phyloP scores from a whole-genome alignment of 164 flowering plant species.

The Dillenia turbinata region DNA sequence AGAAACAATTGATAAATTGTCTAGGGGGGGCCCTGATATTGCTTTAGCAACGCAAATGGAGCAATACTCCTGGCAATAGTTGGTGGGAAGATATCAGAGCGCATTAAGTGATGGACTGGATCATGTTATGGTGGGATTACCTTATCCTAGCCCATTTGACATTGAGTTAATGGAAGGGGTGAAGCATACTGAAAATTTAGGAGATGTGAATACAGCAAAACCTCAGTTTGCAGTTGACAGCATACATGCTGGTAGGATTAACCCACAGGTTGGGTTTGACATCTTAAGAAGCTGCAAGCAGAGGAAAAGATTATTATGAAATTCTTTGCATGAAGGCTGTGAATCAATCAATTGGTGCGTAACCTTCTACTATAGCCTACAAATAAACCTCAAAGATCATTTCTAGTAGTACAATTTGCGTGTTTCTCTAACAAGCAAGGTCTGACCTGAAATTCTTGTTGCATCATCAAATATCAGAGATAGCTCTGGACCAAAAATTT shows the following conservation, averaged over 20 bases:
- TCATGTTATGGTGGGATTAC: slow-evolving; percentile 94
- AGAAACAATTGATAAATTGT: slow-evolving; percentile 44
- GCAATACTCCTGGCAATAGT: slow-evolving; percentile 90
- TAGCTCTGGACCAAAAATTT: too few relatives aligned
- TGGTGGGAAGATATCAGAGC: slow-evolving; percentile 97
- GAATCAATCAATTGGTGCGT: slow-evolving; percentile 91
- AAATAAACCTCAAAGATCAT: too few relatives aligned
- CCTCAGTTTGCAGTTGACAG: slow-evolving; percentile 8
- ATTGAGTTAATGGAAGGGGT: slow-evolving; percentile 82
- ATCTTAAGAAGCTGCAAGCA: slow-evolving; percentile 72
- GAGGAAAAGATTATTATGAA: slow-evolving; percentile 94
- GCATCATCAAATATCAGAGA: too few relatives aligned
- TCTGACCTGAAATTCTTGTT: too few relatives aligned
- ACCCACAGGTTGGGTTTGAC: slow-evolving; percentile 53
- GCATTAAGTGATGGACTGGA: slow-evolving; percentile 97
- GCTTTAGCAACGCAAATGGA: slow-evolving; percentile 37
- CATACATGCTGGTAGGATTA: slow-evolving; percentile 29
- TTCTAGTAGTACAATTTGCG: too few relatives aligned
- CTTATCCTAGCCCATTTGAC: slow-evolving; percentile 92
- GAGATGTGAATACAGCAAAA: slow-evolving; percentile 19
- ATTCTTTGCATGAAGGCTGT: slow-evolving; percentile 99
- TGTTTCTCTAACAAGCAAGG: too few relatives aligned
- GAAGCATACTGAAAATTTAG: slow-evolving; percentile 79
- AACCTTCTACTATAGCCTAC: neutral
- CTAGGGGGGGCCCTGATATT: slow-evolving; percentile 21